Evolutionary conservation across 1,139 yeast genomes (phyloP), one percentile per base, ranked within the genome.

Genomic region (Blastobotrys arbuscula): DNA sequence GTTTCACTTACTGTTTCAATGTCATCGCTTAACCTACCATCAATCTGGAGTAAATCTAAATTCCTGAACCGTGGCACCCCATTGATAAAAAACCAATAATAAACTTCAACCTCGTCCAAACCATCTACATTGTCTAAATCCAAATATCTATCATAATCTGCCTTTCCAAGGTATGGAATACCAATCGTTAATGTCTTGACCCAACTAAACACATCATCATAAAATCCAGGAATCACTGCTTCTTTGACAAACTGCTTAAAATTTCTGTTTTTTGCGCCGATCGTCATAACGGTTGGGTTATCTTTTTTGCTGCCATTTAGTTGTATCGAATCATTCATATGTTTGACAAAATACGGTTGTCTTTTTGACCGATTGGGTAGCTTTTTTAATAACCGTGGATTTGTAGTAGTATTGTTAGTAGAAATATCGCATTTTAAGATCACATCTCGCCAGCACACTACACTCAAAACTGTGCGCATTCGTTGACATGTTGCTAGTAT

Each of bases 21-120:
- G 5, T 36, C 28, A 12, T 36, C 33, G 12, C 23, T 26, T 13
- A 43, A 41, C 16, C 36, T 15, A 19, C 37, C 41, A 18, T 43
- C 42, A 15, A 43, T 24, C 37, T 43, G 47, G 15, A 43, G 18
- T 18, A 26, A 12, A 13, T 37, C n/a, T 18, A 43, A 10, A 18
- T 43, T 36, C 28, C 5, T 18, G 20, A 36, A 43, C 19, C 13
- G 23, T 10, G 47, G 42, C n/a, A 37, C 30, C 5, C 4, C 35
- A 37, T 36, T 24, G 9, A 28, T 16, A n/a, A 43, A 28, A 30
- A 43, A 43, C 47, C 47, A 43, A 26, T 24, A 37, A 20, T 15
- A 30, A 2, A 42, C 19, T 18, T 26, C 19, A 19, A 8, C 21
- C 16, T 10, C 40, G 16, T 9, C 9, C 20, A 43, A n/a, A 9